Percentiles rank a stretch among this genome's conserved stretches.
These are phyloP conservation scores for Scutellaria minor DNA, from an alignment of 257 asterid genomes.

Conservation along the genomic window DNA sequence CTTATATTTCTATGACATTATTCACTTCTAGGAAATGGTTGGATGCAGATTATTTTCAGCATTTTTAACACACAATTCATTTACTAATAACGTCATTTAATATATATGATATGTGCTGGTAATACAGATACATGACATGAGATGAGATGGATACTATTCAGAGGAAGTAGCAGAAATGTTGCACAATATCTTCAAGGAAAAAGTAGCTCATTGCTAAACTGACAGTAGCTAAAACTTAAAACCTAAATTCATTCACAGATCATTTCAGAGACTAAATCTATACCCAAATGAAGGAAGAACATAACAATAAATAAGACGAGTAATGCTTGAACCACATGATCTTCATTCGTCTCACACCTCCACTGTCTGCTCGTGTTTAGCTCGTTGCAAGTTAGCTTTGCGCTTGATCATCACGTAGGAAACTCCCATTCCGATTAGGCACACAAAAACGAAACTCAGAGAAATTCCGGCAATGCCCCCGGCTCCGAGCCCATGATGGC, in stretches of 20 bases:
- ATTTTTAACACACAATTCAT: no score
- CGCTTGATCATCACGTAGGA: slow-evolving; percentile 41
- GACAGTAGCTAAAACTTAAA: no score
- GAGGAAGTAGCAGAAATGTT: not conserved
- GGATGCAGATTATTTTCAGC: no score
- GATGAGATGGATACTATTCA: no score
- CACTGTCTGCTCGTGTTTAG: slow-evolving; percentile 35
- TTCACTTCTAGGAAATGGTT: no score
- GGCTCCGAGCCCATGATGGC: slow-evolving; percentile 28
- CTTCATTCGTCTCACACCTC: slow-evolving; percentile 6
- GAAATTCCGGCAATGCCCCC: slow-evolving; percentile 45
- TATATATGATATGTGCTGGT: no score
- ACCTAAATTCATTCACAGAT: no score
- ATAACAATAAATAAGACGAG: not conserved
- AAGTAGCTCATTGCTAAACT: not conserved
- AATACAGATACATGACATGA: no score
- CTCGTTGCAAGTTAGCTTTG: slow-evolving; percentile 34
- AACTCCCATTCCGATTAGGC: slow-evolving; percentile 46
- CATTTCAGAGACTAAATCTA: not conserved
- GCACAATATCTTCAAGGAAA: not conserved
- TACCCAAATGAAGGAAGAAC: not conserved
- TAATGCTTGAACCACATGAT: not conserved
- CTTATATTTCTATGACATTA: not conserved
- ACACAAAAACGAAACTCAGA: slow-evolving; percentile 37
- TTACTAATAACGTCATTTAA: no score